These are phyloP conservation scores for Solanum raphanifolium DNA, from an alignment of 257 asterid genomes.

Conservation along the genomic window DNA sequence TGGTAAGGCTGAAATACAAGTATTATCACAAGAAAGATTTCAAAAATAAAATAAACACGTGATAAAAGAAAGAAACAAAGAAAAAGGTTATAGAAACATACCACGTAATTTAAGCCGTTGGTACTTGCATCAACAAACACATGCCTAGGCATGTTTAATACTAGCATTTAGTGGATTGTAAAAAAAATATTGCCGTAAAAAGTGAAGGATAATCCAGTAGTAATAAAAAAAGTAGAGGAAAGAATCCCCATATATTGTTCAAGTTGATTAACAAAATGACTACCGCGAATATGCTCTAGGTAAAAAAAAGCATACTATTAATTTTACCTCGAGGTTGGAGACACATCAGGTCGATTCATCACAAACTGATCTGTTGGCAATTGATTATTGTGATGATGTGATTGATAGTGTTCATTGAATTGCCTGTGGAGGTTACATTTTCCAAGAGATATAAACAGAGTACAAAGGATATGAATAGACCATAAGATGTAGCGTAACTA, in stretches of 20 bases:
- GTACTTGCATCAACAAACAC: background rate
- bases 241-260: background rate
- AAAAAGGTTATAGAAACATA: background rate
- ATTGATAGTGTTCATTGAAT: background rate
- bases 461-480: background rate
- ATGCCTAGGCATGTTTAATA: background rate
- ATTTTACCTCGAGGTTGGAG: background rate
- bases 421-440: background rate
- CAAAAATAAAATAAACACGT: no score
- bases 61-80: background rate
- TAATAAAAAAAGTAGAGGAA: background rate
- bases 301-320: background rate
- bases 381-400: background rate
- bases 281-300: background rate
- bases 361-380: background rate
- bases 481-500: background rate
- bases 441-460: background rate
- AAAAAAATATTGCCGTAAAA: background rate
- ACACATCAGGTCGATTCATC: background rate
- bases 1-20: background rate
- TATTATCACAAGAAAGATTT: background rate
- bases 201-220: background rate
- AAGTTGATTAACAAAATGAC: background rate
- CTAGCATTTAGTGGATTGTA: background rate
- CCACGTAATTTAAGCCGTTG: background rate